Evolutionary conservation across 1,139 yeast genomes (phyloP).

Genomic region (Diutina neorugosa): DNA sequence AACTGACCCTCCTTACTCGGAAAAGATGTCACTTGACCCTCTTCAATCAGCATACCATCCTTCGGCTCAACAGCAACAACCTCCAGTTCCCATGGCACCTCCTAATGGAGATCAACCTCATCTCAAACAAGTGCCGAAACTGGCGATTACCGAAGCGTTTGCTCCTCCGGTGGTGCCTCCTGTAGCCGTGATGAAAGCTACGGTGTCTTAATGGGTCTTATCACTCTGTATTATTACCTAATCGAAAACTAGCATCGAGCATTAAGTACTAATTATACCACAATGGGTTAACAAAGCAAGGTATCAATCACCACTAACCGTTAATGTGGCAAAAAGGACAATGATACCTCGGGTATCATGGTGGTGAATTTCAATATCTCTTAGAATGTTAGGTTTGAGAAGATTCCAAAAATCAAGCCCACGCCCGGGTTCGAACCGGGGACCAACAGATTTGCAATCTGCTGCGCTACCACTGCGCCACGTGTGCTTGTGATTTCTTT

Average conservation of each 20-base stretch:
- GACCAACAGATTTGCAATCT: constrained; percentile 13
- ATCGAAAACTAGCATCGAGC: not conserved
- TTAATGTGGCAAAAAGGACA: too few relatives aligned
- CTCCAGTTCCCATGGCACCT: too few relatives aligned
- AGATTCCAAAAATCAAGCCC: not conserved
- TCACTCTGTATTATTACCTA: not conserved
- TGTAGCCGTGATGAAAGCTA: not conserved
- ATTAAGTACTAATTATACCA: too few relatives aligned
- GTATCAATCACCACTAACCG: not conserved
- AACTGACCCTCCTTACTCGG: not conserved
- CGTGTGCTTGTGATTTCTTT: constrained; percentile 1
- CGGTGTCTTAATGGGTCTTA: not conserved
- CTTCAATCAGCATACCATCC: not conserved
- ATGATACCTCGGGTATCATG: too few relatives aligned
- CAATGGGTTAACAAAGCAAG: too few relatives aligned
- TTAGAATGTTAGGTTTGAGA: too few relatives aligned
- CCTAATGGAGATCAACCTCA: too few relatives aligned
- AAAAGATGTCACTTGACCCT: not conserved
- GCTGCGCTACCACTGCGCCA: constrained; percentile 14
- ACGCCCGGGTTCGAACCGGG: constrained; percentile 5
- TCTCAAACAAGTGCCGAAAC: too few relatives aligned
- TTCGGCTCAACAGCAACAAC: not conserved
- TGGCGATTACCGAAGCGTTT: not conserved
- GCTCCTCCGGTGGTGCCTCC: not conserved
- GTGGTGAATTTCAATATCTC: too few relatives aligned